These are phyloP conservation scores for Ceratocystis smalleyi DNA, from an alignment of 2,329 filamentous ascomycete species.

Conservation along the genomic window DNA sequence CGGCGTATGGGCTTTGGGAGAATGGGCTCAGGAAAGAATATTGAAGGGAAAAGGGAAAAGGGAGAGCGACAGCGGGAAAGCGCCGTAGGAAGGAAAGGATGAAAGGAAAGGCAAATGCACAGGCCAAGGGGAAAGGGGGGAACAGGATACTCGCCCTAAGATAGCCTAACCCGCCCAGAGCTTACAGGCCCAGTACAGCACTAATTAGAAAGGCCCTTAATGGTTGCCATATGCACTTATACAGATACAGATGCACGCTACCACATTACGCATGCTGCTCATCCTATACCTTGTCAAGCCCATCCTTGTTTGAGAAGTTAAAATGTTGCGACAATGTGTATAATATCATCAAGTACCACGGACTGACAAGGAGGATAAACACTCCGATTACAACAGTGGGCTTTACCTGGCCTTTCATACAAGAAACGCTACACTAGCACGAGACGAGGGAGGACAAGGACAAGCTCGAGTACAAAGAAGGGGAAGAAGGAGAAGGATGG, in stretches of 20 bases:
- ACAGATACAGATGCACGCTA: background rate
- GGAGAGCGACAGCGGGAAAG: background rate
- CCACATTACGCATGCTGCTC: background rate
- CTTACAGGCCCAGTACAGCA: background rate
- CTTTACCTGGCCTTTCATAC: background rate
- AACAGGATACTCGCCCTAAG: background rate
- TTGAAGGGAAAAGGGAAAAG: background rate
- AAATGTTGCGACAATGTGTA: background rate
- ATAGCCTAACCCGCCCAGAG: background rate
- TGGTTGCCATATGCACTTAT: background rate
- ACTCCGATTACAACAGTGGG: background rate
- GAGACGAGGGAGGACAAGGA: background rate
- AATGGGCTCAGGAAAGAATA: background rate
- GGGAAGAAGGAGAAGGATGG: background rate
- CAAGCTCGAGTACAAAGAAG: background rate
- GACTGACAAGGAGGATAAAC: constrained; percentile 4
- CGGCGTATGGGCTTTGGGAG: background rate
- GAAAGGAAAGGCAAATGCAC: background rate
- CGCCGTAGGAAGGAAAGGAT: background rate
- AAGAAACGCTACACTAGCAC: background rate
- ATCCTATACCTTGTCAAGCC: background rate
- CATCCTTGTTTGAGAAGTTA: background rate
- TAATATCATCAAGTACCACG: constrained; percentile 3
- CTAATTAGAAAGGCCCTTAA: too few species aligned
- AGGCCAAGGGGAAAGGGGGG: background rate